A percentile compares a stretch with the other conserved stretches of the same genome.
Evolutionary conservation across 768 basidiomycete genomes (phyloP).

Genomic region (Hirschioporus abietinus): DNA sequence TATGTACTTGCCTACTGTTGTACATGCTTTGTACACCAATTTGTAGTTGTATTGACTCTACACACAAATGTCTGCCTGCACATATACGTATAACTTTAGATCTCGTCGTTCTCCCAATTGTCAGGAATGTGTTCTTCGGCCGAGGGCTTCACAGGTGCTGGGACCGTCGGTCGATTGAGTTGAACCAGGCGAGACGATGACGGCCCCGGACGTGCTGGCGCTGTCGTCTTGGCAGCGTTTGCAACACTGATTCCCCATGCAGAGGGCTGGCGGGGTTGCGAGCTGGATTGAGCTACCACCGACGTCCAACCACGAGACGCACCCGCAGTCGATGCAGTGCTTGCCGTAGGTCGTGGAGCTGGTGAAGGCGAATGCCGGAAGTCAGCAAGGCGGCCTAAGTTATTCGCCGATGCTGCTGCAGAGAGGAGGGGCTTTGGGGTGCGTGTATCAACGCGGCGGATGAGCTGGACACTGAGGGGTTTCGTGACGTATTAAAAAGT

Average conservation of each 20-base stretch:
- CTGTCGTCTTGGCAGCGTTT: slow-evolving; percentile 8
- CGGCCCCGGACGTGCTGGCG: slow-evolving; percentile 4
- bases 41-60: background rate
- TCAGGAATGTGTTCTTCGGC: slow-evolving; percentile 35
- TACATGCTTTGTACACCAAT: slow-evolving; percentile 1
- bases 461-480: slow-evolving; percentile 61
- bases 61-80: background rate
- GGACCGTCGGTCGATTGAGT: slow-evolving; percentile 14
- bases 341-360: slow-evolving; percentile 13
- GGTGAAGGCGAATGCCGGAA: slow-evolving; percentile 34
- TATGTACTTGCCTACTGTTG: background rate
- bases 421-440: slow-evolving; percentile 72
- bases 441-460: slow-evolving; percentile 78
- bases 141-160: background rate
- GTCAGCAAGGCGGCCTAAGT: slow-evolving; percentile 58
- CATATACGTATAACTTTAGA: slow-evolving; percentile 15
- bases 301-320: slow-evolving; percentile 10
- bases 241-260: background rate
- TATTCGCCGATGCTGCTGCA: slow-evolving; percentile 28
- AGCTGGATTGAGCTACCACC: slow-evolving; percentile 8
- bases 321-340: slow-evolving; percentile 9
- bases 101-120: slow-evolving; percentile 50
- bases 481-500: slow-evolving; percentile 1
- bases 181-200: slow-evolving; percentile 17
- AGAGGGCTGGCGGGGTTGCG: slow-evolving; percentile 2